phyloP scores from a whole-genome alignment of 1,139 yeast genomes.

The Sugiyamaella novakii region DNA sequence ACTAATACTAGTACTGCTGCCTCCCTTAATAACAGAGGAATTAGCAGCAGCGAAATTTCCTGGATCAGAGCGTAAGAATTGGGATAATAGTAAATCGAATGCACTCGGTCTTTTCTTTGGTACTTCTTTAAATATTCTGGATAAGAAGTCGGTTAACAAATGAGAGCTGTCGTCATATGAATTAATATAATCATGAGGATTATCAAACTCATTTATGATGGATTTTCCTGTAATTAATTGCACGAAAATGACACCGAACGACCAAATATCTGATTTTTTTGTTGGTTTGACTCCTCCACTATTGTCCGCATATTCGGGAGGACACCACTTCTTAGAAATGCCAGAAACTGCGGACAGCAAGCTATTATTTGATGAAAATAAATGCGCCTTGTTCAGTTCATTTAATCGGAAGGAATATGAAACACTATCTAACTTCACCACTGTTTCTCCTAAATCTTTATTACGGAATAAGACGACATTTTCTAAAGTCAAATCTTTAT shows the following conservation, averaged over 20 bases:
- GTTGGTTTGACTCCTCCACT: slow-evolving; percentile 49
- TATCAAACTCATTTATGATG: slow-evolving; percentile 53
- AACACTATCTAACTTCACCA: slow-evolving; percentile 66
- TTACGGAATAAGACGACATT: slow-evolving; percentile 59
- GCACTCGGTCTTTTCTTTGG: slow-evolving; percentile 78
- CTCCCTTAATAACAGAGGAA: not conserved
- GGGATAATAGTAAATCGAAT: slow-evolving; percentile 78
- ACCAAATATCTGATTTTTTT: slow-evolving; percentile 90
- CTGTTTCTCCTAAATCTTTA: slow-evolving; percentile 54
- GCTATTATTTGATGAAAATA: slow-evolving; percentile 30
- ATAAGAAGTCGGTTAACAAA: slow-evolving; percentile 64
- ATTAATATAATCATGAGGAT: slow-evolving; percentile 64
- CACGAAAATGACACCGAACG: slow-evolving; percentile 76
- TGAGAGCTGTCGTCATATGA: slow-evolving; percentile 49
- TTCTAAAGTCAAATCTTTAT: slow-evolving; percentile 64
- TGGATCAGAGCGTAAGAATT: slow-evolving; percentile 69
- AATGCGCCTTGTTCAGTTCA: slow-evolving; percentile 52
- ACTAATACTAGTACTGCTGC: slow-evolving; percentile 3
- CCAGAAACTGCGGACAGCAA: slow-evolving; percentile 39
- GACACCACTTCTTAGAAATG: slow-evolving; percentile 55
- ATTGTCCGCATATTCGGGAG: slow-evolving; percentile 65
- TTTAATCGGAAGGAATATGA: slow-evolving; percentile 69
- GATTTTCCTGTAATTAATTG: slow-evolving; percentile 70
- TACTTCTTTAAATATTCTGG: slow-evolving; percentile 63
- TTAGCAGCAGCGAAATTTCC: slow-evolving; percentile 17